Evolutionary conservation across 2,329 filamentous ascomycete species (phyloP), one percentile per base, ranked within the genome.

Genomic region (Corinectria fuckeliana): DNA sequence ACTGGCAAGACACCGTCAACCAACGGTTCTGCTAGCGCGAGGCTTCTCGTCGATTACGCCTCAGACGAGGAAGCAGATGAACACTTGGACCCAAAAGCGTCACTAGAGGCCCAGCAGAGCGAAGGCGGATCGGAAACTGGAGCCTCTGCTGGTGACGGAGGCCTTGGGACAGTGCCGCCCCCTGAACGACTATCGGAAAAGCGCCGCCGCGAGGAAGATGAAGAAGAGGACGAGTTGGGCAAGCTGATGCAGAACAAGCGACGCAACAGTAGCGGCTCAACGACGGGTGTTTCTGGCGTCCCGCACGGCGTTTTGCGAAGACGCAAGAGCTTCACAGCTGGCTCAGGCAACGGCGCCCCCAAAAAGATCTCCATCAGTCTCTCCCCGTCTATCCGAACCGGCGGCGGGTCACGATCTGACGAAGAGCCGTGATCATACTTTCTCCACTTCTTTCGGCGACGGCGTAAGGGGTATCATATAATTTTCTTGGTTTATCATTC

Each of bases 201-300:
- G 77, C 89, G 94, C 47, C 86, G 94, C 47, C 87, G 95, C 68
- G 93, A 97, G 72, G 94, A 97, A 57, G 92, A 96, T 62, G 77
- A 79, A n/a, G 94, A 97, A 44, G 93, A 97, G 56, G 93, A 97
- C 65, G 92, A 94, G 71, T 79, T 98, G n/a, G 88, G 88, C 54
- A 96, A 95, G 76, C 82, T 97, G 68, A 87, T 91, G 64, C 80
- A 85, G 48, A 81, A 80, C 70, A 89, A 88, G 71, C 82, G 87
- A 38, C 83, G 87, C 34, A 88, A 85, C 68, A 87, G 83, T 72
- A 81, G 78, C 55, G 83, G 85, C 7, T 78, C 79, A 2, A 79
- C 78, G 14, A 75, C 78, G 9, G 81, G 77, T 41, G 63, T 74
- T 3, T 73, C 77, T 18, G 63, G 68, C 34, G 65, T 75, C 13